Conservation (phyloP, 257 asterid genomes). For the Oldenlandia corymbosa region DNA sequence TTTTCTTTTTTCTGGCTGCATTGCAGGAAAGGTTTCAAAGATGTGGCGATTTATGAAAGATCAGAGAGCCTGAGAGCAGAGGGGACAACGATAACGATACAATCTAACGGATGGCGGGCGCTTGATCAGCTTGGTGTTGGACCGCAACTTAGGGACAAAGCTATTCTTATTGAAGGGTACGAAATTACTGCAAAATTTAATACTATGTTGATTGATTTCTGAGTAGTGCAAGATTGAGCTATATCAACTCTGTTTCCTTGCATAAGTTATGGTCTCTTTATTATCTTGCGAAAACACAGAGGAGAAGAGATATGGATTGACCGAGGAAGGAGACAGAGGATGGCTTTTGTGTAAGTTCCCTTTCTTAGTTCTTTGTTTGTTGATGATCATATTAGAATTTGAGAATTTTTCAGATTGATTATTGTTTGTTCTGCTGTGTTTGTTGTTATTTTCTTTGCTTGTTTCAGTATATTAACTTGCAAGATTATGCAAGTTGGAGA, state of each 20-base stretch:
- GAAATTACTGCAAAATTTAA: too few relatives aligned
- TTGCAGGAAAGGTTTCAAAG: constrained; percentile 33
- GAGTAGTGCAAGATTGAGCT: background rate
- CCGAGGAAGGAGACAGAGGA: constrained; percentile 17
- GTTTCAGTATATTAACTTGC: too few relatives aligned
- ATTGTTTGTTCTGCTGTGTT: too few relatives aligned
- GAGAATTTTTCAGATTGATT: too few relatives aligned
- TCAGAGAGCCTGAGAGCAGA: constrained; percentile 22
- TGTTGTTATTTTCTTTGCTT: too few relatives aligned
- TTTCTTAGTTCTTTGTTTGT: too few relatives aligned
- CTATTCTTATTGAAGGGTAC: constrained; percentile 26
- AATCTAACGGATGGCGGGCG: constrained; percentile 40
- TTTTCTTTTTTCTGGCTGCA: background rate
- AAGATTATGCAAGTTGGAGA: too few relatives aligned
- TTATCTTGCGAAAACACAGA: constrained; percentile 15
- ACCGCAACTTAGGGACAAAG: constrained; percentile 23
- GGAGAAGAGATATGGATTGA: constrained; percentile 22
- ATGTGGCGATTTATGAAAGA: constrained; percentile 30
- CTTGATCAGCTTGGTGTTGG: constrained; percentile 42
- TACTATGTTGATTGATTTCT: too few relatives aligned
- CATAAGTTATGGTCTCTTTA: background rate
- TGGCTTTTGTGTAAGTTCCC: constrained; percentile 26
- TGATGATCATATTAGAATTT: too few relatives aligned
- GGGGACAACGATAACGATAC: constrained; percentile 33
- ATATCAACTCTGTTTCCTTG: background rate